phyloP scores from a whole-genome alignment of 257 asterid genomes.

The Primulina tabacum region DNA sequence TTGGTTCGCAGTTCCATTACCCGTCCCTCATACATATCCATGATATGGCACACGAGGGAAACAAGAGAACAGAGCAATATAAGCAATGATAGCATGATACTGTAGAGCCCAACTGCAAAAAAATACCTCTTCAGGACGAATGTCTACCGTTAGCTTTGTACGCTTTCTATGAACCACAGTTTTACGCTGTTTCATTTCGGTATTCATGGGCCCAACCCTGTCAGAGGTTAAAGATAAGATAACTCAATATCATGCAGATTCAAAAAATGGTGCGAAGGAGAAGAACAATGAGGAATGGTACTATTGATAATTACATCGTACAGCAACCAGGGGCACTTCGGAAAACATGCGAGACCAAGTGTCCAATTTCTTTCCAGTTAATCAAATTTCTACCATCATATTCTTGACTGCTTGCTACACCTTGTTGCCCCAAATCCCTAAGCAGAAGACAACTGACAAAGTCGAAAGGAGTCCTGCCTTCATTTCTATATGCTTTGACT shows the following conservation, averaged over 20 bases:
- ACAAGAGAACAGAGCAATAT: background rate
- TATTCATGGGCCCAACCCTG: constrained; percentile 96
- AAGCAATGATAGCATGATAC: constrained; percentile 5
- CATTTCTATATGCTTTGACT: constrained; percentile 70
- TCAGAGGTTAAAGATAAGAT: background rate
- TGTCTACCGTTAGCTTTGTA: constrained; percentile 50
- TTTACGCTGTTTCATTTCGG: constrained; percentile 79
- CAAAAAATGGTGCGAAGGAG: background rate
- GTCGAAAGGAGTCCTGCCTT: constrained; percentile 74
- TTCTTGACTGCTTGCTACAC: constrained; percentile 49
- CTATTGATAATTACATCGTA: constrained; percentile 57
- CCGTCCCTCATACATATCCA: background rate
- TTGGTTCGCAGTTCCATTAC: background rate
- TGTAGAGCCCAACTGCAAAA: background rate
- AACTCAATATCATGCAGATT: background rate
- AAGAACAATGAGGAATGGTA: background rate
- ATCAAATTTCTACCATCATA: constrained; percentile 36
- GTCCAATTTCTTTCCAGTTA: constrained; percentile 73
- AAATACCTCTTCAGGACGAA: constrained; percentile 78
- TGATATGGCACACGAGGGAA: background rate
- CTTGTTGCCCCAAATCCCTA: constrained; percentile 58
- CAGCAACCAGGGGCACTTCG: constrained; percentile 67
- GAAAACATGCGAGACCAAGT: constrained; percentile 57
- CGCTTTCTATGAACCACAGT: constrained; percentile 53
- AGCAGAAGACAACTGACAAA: constrained; percentile 68